These are phyloP conservation scores for Eimeria tenella DNA, from an alignment of 169 alveolate genomes.

Conservation along the genomic window DNA sequence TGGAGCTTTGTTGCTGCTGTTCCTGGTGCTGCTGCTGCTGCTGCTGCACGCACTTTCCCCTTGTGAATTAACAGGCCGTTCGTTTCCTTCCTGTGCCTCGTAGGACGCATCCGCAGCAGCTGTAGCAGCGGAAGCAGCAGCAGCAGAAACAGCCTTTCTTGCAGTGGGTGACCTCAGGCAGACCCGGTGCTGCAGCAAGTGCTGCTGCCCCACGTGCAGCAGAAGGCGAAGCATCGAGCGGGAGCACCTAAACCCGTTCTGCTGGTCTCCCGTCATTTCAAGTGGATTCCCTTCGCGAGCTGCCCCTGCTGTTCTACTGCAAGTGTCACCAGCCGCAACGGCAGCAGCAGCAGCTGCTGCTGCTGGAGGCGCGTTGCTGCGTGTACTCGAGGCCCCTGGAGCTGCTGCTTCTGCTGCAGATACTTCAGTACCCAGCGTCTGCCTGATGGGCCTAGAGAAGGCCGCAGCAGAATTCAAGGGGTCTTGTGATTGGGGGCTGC, in stretches of 20 bases:
- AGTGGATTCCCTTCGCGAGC: neutral
- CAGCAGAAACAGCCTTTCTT: slow-evolving; percentile 54
- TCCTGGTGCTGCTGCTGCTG: slow-evolving; percentile 31
- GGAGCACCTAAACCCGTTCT: slow-evolving; percentile 61
- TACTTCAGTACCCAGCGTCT: neutral
- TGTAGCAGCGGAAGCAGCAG: slow-evolving; percentile 17
- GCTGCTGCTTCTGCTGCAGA: neutral
- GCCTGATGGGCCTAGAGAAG: too few relatives aligned
- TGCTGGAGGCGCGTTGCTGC: neutral
- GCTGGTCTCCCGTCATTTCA: neutral
- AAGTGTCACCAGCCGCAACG: neutral
- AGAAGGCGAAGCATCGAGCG: slow-evolving; percentile 68
- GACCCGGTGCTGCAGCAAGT: slow-evolving; percentile 62
- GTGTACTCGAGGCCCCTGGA: neutral
- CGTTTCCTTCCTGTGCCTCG: neutral
- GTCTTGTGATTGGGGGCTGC: too few relatives aligned
- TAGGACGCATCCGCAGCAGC: neutral
- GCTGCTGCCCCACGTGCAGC: slow-evolving; percentile 71
- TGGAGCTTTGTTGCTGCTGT: neutral
- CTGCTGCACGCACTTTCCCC: neutral
- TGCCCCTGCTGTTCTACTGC: neutral
- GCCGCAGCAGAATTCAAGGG: too few relatives aligned
- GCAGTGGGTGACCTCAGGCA: slow-evolving; percentile 65
- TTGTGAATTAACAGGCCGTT: too few relatives aligned
- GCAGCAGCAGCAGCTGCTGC: slow-evolving; percentile 5